Evolutionary conservation across 1,284 basidiomycete species (phyloP).

Genomic region (Rhodofomes roseus): DNA sequence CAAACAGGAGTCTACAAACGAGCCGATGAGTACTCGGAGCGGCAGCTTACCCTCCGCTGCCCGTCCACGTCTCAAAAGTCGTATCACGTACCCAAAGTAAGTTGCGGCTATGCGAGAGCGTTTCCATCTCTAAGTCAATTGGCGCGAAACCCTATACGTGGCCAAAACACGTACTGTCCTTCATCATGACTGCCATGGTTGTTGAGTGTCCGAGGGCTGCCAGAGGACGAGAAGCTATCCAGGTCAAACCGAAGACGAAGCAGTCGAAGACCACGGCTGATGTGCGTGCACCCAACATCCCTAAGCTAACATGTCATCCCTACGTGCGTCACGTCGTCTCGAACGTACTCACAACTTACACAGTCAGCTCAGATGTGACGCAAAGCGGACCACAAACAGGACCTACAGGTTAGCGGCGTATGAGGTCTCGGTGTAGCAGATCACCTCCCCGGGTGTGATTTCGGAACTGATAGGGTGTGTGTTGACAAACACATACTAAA

Average conservation of each 20-base stretch:
- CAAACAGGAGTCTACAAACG: background rate
- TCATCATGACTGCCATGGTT: background rate
- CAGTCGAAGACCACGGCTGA: constrained; percentile 15
- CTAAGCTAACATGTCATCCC: constrained; percentile 1
- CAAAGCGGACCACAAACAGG: background rate
- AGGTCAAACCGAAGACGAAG: constrained; percentile 16
- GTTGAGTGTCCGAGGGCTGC: background rate
- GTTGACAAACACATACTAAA: background rate
- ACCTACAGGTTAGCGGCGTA: background rate
- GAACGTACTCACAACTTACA: no score
- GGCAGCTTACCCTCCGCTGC: background rate
- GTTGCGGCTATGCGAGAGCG: background rate
- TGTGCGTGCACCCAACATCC: constrained; percentile 12
- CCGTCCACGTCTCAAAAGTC: background rate
- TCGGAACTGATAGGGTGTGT: background rate
- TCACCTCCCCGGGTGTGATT: background rate
- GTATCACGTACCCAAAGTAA: background rate
- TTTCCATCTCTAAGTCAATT: background rate
- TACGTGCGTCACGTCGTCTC: background rate
- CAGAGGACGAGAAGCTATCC: constrained; percentile 10
- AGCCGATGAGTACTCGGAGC: background rate
- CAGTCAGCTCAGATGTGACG: no score
- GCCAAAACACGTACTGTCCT: background rate
- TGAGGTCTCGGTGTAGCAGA: background rate
- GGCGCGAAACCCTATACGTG: background rate